Percentiles rank a stretch among this genome's conserved stretches.
These are phyloP conservation scores for Starmerella vaccinii DNA, from an alignment of 805 yeast species.

Conservation along the genomic window DNA sequence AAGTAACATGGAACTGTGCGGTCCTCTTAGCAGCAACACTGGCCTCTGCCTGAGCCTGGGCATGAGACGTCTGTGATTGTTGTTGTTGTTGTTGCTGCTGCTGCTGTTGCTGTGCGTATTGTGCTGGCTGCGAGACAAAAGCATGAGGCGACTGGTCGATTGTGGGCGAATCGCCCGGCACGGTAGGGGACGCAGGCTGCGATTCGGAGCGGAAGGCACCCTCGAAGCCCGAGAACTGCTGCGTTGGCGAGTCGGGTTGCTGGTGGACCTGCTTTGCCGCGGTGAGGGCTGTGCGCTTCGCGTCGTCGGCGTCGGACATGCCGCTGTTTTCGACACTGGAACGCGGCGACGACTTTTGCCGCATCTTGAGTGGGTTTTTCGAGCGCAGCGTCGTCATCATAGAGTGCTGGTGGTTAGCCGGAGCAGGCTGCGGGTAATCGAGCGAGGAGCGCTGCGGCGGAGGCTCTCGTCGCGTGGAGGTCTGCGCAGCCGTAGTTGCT, in stretches of 20 bases:
- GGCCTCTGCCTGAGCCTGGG: constrained; percentile 4
- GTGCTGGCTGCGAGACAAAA: background rate
- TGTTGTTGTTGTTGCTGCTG: too few species aligned
- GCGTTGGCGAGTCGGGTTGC: constrained; percentile 4
- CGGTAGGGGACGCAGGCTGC: constrained; percentile 15
- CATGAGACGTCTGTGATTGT: too few species aligned
- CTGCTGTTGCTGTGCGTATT: background rate
- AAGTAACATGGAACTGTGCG: constrained; percentile 18
- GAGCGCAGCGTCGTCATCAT: constrained; percentile 21
- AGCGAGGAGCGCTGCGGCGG: constrained; percentile 16
- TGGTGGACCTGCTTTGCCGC: constrained; percentile 16
- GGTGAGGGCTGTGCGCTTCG: constrained; percentile 9
- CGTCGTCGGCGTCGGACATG: constrained; percentile 10
- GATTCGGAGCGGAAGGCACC: constrained; percentile 16
- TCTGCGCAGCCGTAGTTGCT: background rate
- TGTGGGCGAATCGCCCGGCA: constrained; percentile 5
- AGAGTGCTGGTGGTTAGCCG: constrained; percentile 17
- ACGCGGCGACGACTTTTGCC: constrained; percentile 11
- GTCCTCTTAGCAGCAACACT: constrained; percentile 1
- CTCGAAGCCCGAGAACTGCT: constrained; percentile 21
- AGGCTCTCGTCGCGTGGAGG: background rate
- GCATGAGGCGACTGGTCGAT: constrained; percentile 1
- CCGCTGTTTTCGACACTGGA: constrained; percentile 14
- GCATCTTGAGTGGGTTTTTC: constrained; percentile 14
- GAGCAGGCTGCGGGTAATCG: constrained; percentile 21